Evolutionary conservation across 2,329 filamentous ascomycete genomes (phyloP).

Genomic region (Cytospora mali): DNA sequence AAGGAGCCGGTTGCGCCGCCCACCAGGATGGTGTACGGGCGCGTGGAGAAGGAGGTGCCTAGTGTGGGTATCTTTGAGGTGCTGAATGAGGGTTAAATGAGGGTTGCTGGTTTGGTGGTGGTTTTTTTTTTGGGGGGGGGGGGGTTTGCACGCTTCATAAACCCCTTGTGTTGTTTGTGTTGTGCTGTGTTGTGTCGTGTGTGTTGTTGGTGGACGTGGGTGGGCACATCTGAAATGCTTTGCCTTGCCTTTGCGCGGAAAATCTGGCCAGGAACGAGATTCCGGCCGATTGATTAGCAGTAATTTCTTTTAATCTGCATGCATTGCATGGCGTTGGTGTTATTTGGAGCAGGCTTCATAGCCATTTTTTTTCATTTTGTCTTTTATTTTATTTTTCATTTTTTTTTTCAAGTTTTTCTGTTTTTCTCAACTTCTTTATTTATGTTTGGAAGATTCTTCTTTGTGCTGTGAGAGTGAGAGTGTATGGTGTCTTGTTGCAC

Average conservation of each 20-base stretch:
- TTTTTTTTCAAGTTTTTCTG: not conserved
- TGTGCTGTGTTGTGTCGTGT: too few species aligned
- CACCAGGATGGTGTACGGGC: slow-evolving; percentile 17
- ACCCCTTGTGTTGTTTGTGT: not conserved
- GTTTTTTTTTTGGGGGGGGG: too few species aligned
- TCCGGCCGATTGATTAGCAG: slow-evolving; percentile 11
- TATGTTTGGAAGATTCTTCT: not conserved
- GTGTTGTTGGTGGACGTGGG: not conserved
- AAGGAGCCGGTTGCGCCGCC: slow-evolving; percentile 21
- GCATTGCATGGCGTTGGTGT: slow-evolving; percentile 24
- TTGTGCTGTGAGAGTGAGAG: slow-evolving; percentile 3
- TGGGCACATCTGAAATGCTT: not conserved
- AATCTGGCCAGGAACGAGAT: slow-evolving; percentile 1
- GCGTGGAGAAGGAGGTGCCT: slow-evolving; percentile 19
- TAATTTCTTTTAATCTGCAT: slow-evolving; percentile 21
- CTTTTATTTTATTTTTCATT: not conserved
- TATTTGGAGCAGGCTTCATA: slow-evolving; percentile 20
- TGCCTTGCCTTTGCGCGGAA: not conserved
- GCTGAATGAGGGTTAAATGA: slow-evolving; percentile 17
- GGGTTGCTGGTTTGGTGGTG: too few species aligned
- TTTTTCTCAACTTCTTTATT: not conserved
- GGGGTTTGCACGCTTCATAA: too few species aligned
- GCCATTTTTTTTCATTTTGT: slow-evolving; percentile 3
- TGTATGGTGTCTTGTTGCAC: slow-evolving; percentile 1
- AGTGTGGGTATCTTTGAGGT: slow-evolving; percentile 28